A percentile compares a stretch with the other conserved stretches of the same genome.
Evolutionary conservation across 83 land plant genomes (phyloP).

Genomic region (Picea mariana): DNA sequence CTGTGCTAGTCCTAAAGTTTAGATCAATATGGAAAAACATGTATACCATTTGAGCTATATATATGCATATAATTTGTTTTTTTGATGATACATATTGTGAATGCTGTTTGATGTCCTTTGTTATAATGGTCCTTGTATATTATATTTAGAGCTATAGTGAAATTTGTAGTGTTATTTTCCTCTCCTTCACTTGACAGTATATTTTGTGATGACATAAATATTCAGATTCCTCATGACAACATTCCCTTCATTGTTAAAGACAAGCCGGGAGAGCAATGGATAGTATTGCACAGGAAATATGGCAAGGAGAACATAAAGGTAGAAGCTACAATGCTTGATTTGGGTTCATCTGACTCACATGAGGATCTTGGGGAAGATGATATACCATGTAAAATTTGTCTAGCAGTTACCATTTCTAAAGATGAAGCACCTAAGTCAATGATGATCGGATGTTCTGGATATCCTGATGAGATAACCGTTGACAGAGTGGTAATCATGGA

Average conservation of each 20-base stretch:
- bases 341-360: conserved; percentile 14
- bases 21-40: too few species aligned
- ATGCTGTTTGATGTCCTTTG: too few species aligned
- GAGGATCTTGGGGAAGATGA: conserved; percentile 22
- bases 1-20: too few species aligned
- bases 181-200: too few species aligned
- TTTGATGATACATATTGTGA: too few species aligned
- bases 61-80: too few species aligned
- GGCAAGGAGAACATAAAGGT: conserved; percentile 49
- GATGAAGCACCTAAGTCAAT: conserved; percentile 21
- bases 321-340: conserved; percentile 58
- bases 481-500: conserved; percentile 38
- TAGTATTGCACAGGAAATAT: conserved; percentile 30
- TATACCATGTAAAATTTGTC: conserved; percentile 37
- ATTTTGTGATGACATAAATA: too few species aligned
- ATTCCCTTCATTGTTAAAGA: conserved; percentile 34
- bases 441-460: conserved; percentile 52
- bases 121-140: too few species aligned
- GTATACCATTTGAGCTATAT: too few species aligned
- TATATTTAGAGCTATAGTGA: too few species aligned
- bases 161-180: too few species aligned
- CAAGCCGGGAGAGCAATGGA: conserved; percentile 46
- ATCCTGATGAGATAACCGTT: conserved; percentile 50
- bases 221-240: conserved; percentile 25
- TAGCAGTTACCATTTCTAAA: conserved; percentile 47